Percentiles rank a stretch among this genome's conserved stretches.
Conservation (phyloP, 345 rosid species). For the Kandelia obovata region DNA sequence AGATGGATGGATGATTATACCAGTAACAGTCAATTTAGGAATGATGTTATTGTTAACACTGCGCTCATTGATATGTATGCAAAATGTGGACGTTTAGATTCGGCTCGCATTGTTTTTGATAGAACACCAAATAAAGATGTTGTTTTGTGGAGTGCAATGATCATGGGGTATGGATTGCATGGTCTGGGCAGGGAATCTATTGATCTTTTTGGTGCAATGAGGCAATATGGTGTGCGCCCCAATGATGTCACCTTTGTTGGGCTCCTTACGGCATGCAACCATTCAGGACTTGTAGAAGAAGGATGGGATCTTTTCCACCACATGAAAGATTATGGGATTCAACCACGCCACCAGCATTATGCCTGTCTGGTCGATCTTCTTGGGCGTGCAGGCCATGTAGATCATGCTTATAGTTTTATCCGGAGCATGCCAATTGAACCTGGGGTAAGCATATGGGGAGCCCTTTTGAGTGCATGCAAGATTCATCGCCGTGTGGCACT, state of each 20-base stretch:
- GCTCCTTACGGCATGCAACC: slow-evolving; percentile 63
- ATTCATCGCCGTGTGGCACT: slow-evolving; percentile 51
- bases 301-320: slow-evolving; percentile 63
- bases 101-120: slow-evolving; percentile 51
- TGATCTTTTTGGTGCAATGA: slow-evolving; percentile 48
- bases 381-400: slow-evolving; percentile 58
- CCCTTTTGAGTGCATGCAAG: slow-evolving; percentile 65
- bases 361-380: slow-evolving; percentile 72
- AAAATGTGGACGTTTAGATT: slow-evolving; percentile 62
- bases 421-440: slow-evolving; percentile 60
- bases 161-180: slow-evolving; percentile 66
- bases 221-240: slow-evolving; percentile 43
- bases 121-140: slow-evolving; percentile 52
- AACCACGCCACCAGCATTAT: slow-evolving; percentile 63
- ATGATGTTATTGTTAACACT: slow-evolving; percentile 43
- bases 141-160: slow-evolving; percentile 72
- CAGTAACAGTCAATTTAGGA: slow-evolving; percentile 34
- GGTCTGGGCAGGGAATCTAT: slow-evolving; percentile 59
- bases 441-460: slow-evolving; percentile 61
- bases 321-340: slow-evolving; percentile 49
- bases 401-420: slow-evolving; percentile 53
- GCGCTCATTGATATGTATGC: slow-evolving; percentile 66
- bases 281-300: slow-evolving; percentile 61
- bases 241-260: slow-evolving; percentile 66
- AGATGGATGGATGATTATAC: slow-evolving; percentile 53